Conservation (phyloP, 345 rosid species). For the Garcia nutans region DNA sequence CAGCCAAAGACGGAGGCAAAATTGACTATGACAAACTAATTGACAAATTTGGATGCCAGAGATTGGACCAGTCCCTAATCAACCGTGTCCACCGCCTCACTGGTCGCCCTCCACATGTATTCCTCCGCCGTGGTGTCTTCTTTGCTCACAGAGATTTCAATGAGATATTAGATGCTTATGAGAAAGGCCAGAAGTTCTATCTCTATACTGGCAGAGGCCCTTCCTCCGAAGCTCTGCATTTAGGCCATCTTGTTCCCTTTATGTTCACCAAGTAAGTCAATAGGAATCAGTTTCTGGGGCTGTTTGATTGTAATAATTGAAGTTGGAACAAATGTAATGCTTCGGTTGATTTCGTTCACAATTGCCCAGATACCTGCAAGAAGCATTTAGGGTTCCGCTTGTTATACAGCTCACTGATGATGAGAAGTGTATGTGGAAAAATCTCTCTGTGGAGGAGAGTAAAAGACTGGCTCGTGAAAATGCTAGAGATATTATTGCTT, state of each 20-base stretch:
- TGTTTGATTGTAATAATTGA: too few species aligned
- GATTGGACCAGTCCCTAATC: slow-evolving; percentile 55
- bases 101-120: slow-evolving; percentile 65
- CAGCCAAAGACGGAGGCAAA: slow-evolving; percentile 64
- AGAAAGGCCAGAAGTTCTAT: slow-evolving; percentile 82
- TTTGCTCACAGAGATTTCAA: slow-evolving; percentile 86
- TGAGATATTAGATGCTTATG: slow-evolving; percentile 72
- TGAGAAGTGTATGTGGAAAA: slow-evolving; percentile 93
- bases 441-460: slow-evolving; percentile 77
- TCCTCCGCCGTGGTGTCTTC: slow-evolving; percentile 91
- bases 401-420: slow-evolving; percentile 93
- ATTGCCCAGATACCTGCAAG: slow-evolving; percentile 59
- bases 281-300: not conserved
- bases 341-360: too few species aligned
- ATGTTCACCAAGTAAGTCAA: slow-evolving; percentile 83
- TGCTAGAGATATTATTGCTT: slow-evolving; percentile 93
- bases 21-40: slow-evolving; percentile 92
- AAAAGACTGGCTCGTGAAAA: slow-evolving; percentile 89
- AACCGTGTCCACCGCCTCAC: slow-evolving; percentile 79
- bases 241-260: slow-evolving; percentile 91
- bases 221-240: slow-evolving; percentile 87
- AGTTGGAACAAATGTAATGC: too few species aligned
- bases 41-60: slow-evolving; percentile 83
- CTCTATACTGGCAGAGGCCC: slow-evolving; percentile 95
- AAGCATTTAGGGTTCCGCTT: slow-evolving; percentile 89